A percentile compares a stretch with the other conserved stretches of the same genome.
phyloP scores from a whole-genome alignment of 2,329 filamentous ascomycete species.

The Ophiostoma populinum region DNA sequence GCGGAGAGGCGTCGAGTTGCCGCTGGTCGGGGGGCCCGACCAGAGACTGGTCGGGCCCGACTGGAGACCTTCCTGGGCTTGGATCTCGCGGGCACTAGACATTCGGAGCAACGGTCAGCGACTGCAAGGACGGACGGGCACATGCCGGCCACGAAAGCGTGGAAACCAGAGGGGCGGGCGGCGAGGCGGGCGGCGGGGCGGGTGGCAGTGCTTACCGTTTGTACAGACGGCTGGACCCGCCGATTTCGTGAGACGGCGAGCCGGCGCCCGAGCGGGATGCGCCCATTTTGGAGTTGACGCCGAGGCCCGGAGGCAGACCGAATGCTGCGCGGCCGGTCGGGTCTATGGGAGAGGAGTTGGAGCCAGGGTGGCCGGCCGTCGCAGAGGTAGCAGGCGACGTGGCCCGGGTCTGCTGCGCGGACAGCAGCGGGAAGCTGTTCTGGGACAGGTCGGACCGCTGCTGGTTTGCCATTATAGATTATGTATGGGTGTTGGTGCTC shows the following conservation, averaged over 20 bases:
- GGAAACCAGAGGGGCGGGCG: too few species aligned
- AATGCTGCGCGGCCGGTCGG: slow-evolving; percentile 53
- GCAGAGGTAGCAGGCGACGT: slow-evolving; percentile 64
- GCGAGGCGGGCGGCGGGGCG: too few species aligned
- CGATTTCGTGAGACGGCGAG: slow-evolving; percentile 87
- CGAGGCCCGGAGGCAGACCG: slow-evolving; percentile 50
- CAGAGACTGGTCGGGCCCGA: slow-evolving; percentile 56
- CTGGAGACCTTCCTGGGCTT: slow-evolving; percentile 79
- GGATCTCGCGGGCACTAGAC: slow-evolving; percentile 80
- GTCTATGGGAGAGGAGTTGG: slow-evolving; percentile 60
- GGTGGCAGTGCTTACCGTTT: slow-evolving; percentile 90
- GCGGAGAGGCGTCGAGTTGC: slow-evolving; percentile 85
- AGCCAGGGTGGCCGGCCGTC: too few species aligned
- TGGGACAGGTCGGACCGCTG: slow-evolving; percentile 72
- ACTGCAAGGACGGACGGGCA: too few species aligned
- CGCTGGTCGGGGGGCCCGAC: slow-evolving; percentile 92
- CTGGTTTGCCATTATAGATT: slow-evolving; percentile 87
- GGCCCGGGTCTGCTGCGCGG: slow-evolving; percentile 45
- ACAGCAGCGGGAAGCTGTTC: slow-evolving; percentile 53
- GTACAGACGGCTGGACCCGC: slow-evolving; percentile 59
- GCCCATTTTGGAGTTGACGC: slow-evolving; percentile 39
- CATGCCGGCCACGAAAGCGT: too few species aligned
- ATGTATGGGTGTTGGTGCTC: slow-evolving; percentile 23
- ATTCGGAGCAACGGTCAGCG: not conserved
- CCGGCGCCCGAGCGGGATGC: slow-evolving; percentile 67